Evolutionary conservation across 2,329 filamentous ascomycete species (phyloP).

Genomic region (Aspergillus sp.): DNA sequence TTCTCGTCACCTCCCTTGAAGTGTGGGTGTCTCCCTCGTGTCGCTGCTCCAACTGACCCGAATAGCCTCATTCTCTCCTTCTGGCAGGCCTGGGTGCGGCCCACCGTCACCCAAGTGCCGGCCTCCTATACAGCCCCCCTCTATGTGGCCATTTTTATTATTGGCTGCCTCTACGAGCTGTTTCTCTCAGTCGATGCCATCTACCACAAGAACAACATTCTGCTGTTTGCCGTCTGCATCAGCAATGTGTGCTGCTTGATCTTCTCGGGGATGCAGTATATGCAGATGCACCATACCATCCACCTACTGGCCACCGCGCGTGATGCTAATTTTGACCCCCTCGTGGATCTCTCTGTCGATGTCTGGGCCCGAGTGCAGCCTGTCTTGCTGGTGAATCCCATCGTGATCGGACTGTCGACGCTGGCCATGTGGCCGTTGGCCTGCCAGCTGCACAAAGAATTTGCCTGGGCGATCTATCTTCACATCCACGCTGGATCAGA

Average conservation of each 20-base stretch:
- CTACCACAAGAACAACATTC: constrained; percentile 13
- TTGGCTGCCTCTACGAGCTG: constrained; percentile 8
- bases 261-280: constrained; percentile 12
- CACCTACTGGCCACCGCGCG: constrained; percentile 1
- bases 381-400: constrained; percentile 6
- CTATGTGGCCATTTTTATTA: constrained; percentile 6
- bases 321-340: not conserved
- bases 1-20: constrained; percentile 2
- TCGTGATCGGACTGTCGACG: constrained; percentile 10
- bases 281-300: constrained; percentile 1
- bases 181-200: constrained; percentile 11
- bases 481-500: constrained; percentile 9
- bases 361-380: constrained; percentile 9
- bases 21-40: not conserved
- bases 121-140: constrained; percentile 7
- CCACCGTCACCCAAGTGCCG: constrained; percentile 8
- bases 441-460: constrained; percentile 12
- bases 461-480: constrained; percentile 14
- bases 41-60: not conserved
- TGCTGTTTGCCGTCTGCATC: constrained; percentile 13
- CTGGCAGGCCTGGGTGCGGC: constrained; percentile 11
- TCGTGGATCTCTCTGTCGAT: constrained; percentile 7
- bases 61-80: constrained; percentile 6
- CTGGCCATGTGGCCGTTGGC: constrained; percentile 7
- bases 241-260: constrained; percentile 8